A percentile compares a stretch with the other conserved stretches of the same genome.
phyloP scores from a whole-genome alignment of 2,329 filamentous ascomycete genomes.

The Trichoderma brevicompactum region DNA sequence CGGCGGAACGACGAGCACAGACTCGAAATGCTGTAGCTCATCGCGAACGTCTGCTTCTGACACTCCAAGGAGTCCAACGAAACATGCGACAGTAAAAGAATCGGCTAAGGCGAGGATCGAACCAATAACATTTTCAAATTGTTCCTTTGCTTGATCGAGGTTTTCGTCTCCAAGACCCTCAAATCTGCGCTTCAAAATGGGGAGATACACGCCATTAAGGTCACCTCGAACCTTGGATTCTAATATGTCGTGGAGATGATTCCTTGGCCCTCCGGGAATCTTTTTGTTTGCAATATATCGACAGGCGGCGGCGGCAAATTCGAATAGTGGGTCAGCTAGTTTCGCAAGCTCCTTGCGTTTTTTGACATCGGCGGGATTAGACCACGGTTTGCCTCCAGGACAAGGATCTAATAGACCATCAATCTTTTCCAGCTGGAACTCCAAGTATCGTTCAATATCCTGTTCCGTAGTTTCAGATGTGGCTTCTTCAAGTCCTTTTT shows the following conservation, averaged over 20 bases:
- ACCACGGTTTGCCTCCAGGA: background rate
- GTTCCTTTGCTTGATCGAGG: constrained; percentile 27
- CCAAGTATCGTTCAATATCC: constrained; percentile 38
- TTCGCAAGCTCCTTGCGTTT: background rate
- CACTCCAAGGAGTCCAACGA: constrained; percentile 37
- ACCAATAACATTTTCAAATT: constrained; percentile 41
- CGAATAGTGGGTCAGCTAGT: constrained; percentile 33
- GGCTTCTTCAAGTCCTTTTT: background rate
- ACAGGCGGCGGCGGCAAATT: constrained; percentile 32
- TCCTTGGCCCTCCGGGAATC: constrained; percentile 18
- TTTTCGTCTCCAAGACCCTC: background rate
- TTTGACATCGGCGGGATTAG: background rate
- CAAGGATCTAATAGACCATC: background rate
- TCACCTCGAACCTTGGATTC: constrained; percentile 18
- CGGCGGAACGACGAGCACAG: constrained; percentile 41
- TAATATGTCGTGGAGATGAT: constrained; percentile 35
- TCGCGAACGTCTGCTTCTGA: constrained; percentile 28
- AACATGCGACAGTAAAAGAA: constrained; percentile 38
- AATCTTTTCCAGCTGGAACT: constrained; percentile 6
- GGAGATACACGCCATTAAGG: constrained; percentile 32
- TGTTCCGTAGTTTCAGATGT: background rate
- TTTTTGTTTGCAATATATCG: constrained; percentile 33
- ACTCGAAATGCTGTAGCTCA: constrained; percentile 40
- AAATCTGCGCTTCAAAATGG: constrained; percentile 31
- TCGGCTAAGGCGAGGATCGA: constrained; percentile 38